phyloP scores from a whole-genome alignment of 805 yeast genomes.

The Suhomyces pyralidae region DNA sequence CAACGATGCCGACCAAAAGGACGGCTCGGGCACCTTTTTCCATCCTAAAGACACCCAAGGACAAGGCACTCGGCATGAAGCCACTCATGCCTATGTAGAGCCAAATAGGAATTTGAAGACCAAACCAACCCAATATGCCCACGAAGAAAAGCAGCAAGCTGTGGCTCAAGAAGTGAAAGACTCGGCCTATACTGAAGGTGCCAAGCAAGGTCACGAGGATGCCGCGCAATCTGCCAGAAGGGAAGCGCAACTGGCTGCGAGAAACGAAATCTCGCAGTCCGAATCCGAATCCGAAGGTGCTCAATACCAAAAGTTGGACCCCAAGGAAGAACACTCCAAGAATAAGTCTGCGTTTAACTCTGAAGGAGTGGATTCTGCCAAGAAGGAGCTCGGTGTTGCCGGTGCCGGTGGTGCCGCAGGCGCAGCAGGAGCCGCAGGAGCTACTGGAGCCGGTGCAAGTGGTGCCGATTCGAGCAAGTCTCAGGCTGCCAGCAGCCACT shows the following conservation, averaged over 20 bases:
- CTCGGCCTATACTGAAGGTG: conserved; percentile 13
- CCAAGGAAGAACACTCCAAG: conserved; percentile 21
- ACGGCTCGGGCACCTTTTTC: conserved; percentile 32
- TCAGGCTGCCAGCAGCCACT: neutral
- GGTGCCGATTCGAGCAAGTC: neutral
- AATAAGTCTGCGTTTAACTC: conserved; percentile 34
- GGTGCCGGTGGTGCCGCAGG: conserved; percentile 14
- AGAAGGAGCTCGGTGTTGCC: conserved; percentile 6
- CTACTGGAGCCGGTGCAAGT: neutral
- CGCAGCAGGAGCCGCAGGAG: conserved; percentile 10
- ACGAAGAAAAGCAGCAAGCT: conserved; percentile 11
- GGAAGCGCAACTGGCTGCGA: neutral
- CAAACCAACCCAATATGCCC: conserved; percentile 18
- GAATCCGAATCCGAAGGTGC: neutral
- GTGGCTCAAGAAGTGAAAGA: conserved; percentile 5
- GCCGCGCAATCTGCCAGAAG: conserved; percentile 15
- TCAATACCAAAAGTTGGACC: conserved; percentile 14
- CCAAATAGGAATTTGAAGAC: conserved; percentile 19
- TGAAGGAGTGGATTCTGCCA: conserved; percentile 23
- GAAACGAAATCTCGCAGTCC: neutral
- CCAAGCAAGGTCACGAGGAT: conserved; percentile 11
- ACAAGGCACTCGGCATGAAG: conserved; percentile 22
- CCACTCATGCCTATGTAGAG: conserved; percentile 20
- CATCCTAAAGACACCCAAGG: conserved; percentile 39
- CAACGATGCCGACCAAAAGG: conserved; percentile 24